Base-by-base conservation (phyloP, 495 filamentous ascomycete species). In the Penicillium chermesinum region DNA sequence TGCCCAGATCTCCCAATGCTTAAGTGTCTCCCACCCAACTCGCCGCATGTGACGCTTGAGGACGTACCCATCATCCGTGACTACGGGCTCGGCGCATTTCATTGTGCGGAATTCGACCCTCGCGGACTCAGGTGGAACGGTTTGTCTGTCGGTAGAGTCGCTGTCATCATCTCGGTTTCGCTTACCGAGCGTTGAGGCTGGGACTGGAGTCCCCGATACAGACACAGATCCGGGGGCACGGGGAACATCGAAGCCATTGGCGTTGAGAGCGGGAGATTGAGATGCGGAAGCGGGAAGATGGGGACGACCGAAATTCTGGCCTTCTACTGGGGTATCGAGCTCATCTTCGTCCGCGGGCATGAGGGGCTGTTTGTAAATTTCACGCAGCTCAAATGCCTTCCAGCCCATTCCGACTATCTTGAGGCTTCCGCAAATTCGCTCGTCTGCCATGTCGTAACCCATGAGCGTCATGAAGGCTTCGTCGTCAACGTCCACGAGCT, bases 1-100 rank as follows among this genome's bases (percentile, higher is more conserved):
- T 2, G 57, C 58, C 70, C 70, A 74, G 1, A 74, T 64, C 42
- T 74, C 71, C 67, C 68, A 74, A 10, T 67, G 42, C 38, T 69
- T 55, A 4, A 72, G 49, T 1, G 66, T 63, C n/a, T 74, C 68
- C 71, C 69, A 73, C 12, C 64, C 66, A 7, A 68, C 67, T 7
- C 64, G 65, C 3, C 62, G 55, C 27, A 73, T 52, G 7, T 49
- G 53, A 15, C 71, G 61, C 41, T 64, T 53, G 47, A 63, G 61
- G 2, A 61, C 22, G 13, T 55, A 58, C 2, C 57, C 58, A 19
- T 66, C 61, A 0, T 46, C 38, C 1, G 44, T 34, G 1, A 58
- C 0, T 13, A 33, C 25, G 2, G 49, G 49, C 1, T 50, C 34
- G 16, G 45, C 41, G 15, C 38, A 44, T 9, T 1, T 1, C 0